Percentiles rank a stretch among this genome's conserved stretches.
Evolutionary conservation across 345 rosid species (phyloP).

Genomic region (Moricandia moricandioides): DNA sequence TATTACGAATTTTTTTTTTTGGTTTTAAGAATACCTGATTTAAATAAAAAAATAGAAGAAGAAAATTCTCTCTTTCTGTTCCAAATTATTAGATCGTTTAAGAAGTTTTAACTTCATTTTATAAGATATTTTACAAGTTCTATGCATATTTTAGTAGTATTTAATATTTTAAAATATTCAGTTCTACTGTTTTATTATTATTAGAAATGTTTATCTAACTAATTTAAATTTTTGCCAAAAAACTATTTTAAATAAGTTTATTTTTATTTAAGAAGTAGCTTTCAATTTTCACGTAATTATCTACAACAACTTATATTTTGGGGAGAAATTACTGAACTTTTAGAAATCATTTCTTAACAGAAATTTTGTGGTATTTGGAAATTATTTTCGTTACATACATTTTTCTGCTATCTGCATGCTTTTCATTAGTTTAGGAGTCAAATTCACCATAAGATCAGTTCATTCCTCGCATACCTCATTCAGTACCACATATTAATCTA

Average conservation of each 20-base stretch:
- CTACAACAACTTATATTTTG: neutral
- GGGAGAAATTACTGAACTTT: neutral
- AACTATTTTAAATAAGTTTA: too few species aligned
- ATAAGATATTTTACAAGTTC: neutral
- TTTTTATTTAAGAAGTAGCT: neutral
- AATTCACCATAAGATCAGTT: neutral
- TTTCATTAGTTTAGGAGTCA: neutral
- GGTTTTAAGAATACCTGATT: neutral
- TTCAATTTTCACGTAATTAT: neutral
- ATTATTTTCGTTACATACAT: neutral
- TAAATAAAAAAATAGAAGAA: too few species aligned
- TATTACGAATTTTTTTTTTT: neutral
- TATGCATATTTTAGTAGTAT: neutral
- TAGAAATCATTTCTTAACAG: neutral
- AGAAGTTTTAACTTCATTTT: neutral
- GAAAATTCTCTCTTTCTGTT: too few species aligned
- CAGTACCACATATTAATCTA: neutral
- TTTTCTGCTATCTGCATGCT: neutral
- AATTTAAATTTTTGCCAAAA: too few species aligned
- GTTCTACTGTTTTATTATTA: neutral
- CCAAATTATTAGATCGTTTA: too few species aligned
- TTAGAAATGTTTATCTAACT: neutral
- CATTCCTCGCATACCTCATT: neutral
- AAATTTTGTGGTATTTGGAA: neutral
- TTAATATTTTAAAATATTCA: neutral